Percentiles rank a stretch among this genome's conserved stretches.
Conservation (phyloP, 2,329 filamentous ascomycete species). For the Aspergillus transmontanensis region DNA sequence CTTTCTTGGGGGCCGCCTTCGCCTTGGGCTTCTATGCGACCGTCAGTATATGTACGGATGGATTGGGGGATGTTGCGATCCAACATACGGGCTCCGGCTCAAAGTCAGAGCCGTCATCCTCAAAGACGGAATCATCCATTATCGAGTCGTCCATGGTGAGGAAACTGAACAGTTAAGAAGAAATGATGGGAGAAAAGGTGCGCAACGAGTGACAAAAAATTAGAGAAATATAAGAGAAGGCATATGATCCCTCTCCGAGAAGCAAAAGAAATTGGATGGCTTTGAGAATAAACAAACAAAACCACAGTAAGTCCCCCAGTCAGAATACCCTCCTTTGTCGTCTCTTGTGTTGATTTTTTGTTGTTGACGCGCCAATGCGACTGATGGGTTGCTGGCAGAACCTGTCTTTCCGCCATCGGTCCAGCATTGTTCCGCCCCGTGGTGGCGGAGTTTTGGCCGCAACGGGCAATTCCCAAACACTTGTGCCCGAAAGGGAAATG, state of each 20-base stretch:
- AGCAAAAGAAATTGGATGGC: background rate
- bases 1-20: slow-evolving; percentile 59
- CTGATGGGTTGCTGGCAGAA: slow-evolving; percentile 20
- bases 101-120: slow-evolving; percentile 62
- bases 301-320: slow-evolving; percentile 1
- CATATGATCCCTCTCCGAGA: background rate
- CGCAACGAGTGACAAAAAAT: slow-evolving; percentile 10
- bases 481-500: slow-evolving; percentile 20
- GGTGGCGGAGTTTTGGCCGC: slow-evolving; percentile 10
- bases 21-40: slow-evolving; percentile 57
- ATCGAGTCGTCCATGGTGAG: slow-evolving; percentile 38
- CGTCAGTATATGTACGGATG: slow-evolving; percentile 3
- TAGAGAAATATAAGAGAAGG: background rate
- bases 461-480: slow-evolving; percentile 40
- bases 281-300: slow-evolving; percentile 6
- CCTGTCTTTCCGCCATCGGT: slow-evolving; percentile 27
- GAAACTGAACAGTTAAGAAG: background rate
- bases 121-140: slow-evolving; percentile 64
- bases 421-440: slow-evolving; percentile 30
- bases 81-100: slow-evolving; percentile 53
- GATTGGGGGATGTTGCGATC: slow-evolving; percentile 9
- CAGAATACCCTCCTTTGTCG: slow-evolving; percentile 12
- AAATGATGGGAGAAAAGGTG: background rate
- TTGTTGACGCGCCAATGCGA: slow-evolving; percentile 31
- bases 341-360: slow-evolving; percentile 22